Percentiles rank a stretch among this genome's conserved stretches.
These are phyloP conservation scores for Heterobasidion parviporum DNA, from an alignment of 1,284 basidiomycete species.

Conservation along the genomic window DNA sequence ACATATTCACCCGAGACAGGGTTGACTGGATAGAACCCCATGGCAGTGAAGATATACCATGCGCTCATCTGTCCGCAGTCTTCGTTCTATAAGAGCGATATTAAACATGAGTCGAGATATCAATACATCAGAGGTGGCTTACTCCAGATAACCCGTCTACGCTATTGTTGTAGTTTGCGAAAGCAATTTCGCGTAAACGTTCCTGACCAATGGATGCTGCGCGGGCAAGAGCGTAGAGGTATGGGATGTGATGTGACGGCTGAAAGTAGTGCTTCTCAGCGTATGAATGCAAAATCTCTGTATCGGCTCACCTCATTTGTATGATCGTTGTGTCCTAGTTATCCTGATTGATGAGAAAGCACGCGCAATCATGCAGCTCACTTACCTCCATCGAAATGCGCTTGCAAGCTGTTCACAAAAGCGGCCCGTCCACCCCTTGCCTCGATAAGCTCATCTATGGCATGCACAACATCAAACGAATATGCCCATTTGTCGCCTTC, in stretches of 20 bases:
- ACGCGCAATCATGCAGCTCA: not conserved
- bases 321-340: slow-evolving; percentile 71
- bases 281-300: not conserved
- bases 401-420: slow-evolving; percentile 66
- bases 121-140: slow-evolving; percentile 12
- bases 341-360: not conserved
- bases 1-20: slow-evolving; percentile 70
- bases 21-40: slow-evolving; percentile 85
- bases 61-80: slow-evolving; percentile 88
- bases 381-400: slow-evolving; percentile 64
- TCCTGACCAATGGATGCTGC: slow-evolving; percentile 65
- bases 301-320: slow-evolving; percentile 58
- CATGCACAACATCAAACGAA: slow-evolving; percentile 70
- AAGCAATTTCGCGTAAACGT: slow-evolving; percentile 60
- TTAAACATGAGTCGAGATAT: not conserved
- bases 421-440: slow-evolving; percentile 55
- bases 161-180: slow-evolving; percentile 58
- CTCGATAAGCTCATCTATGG: slow-evolving; percentile 55
- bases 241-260: slow-evolving; percentile 80
- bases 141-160: slow-evolving; percentile 65
- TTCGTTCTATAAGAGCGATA: slow-evolving; percentile 50
- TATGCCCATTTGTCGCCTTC: slow-evolving; percentile 85
- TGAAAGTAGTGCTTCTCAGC: slow-evolving; percentile 16
- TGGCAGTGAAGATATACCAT: slow-evolving; percentile 77
- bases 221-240: slow-evolving; percentile 68